Base-by-base conservation (phyloP, 345 rosid genomes). In the Citrus sp. region DNA sequence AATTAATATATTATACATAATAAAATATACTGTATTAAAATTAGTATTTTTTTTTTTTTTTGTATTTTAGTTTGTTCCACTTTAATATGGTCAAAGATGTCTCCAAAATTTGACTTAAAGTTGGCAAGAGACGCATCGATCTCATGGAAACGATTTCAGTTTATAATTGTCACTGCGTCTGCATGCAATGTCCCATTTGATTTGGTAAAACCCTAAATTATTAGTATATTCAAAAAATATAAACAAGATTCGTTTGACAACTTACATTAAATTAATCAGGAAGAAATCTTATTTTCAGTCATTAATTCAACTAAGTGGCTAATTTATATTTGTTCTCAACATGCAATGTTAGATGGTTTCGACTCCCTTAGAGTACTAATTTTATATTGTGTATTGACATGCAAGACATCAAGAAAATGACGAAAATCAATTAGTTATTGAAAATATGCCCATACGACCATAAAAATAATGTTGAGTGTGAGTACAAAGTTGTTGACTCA, bases 1-100 rank as follows among this genome's bases (percentile, higher is more conserved):
- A 38, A 38, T 40, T 2, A 2, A 9, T 40, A 2, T 40, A 9
- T 0, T 40, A 38, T 10, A 40, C 34, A 32, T 2, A 40, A 40
- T 9, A 40, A 9, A 40, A 40, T 40, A 40, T 0, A 40, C 0
- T 2, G 10, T 0, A 40, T 40, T 9, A 40, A 40, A 38, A 37
- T 38, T 38, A 7, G 2, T 38, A 0, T 27, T 27, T 1, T 28
- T 38, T 38, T 38, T 38, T 38, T 32, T 40, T 9, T 42, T 12
- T 12, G 2, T 42, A 0, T 42, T 42, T 42, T 42, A 42, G 1
- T 10, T 42, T 3, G 0, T 42, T 3, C 16, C 4, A 12, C 49
- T 42, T 42, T 42, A 42, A 42, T 42, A 42, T 10, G 2, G 1
- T 3, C 4, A 42, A 0, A 12, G 4, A 42, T 42, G 1, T 40